Base-by-base conservation (phyloP, 176 grass and related monocot genomes). In the Oryza rufipogon region DNA sequence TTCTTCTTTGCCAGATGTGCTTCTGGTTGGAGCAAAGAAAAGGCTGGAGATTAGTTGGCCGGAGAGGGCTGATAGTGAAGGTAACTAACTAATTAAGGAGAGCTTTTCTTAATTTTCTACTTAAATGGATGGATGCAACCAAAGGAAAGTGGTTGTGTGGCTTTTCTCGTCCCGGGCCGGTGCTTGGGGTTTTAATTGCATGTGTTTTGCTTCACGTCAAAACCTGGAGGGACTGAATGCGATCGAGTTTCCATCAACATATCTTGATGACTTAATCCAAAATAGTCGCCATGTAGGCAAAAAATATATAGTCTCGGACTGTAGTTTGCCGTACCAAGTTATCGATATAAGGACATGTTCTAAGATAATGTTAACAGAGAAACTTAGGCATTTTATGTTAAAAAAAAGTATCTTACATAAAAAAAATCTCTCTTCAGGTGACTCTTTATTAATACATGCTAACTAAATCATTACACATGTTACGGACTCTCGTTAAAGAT, bases 111-210 rank as follows among this genome's bases (percentile, higher is more conserved):
- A 32, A 32, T 46, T 71, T 36, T 26, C 10, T 10, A 9, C 33
- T 76, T 22, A 32, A 52, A 54, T 39, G 51, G 51, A 54, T 54
- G 65, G 71, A 83, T 87, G 86, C 73, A 70, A 51, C 79, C 49
- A 49, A 49, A 82, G 73, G 51, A 11, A 76, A 76, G 25, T 46
- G 49, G 11, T 34, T 13, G 13, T 81, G 49, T 63, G 14, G 19
- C 56, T 63, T 63, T 30, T 66, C 51, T 36, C 7, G 19, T 10
- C 38, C 5, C 47, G 47, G 47, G 11, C 12, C 47, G 3, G 19
- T 7, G 63, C 9, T 66, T 22, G 17, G 15, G 5, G 5, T 5
- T 8, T 22, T 22, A 60, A 60, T 60, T 60, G 56, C 63, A 64
- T 80, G 64, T 32, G 69, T 7, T 47, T 48, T 26, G 34, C 44